Conservation (phyloP, 2,329 filamentous ascomycete species). For the Orbilia javanica region DNA sequence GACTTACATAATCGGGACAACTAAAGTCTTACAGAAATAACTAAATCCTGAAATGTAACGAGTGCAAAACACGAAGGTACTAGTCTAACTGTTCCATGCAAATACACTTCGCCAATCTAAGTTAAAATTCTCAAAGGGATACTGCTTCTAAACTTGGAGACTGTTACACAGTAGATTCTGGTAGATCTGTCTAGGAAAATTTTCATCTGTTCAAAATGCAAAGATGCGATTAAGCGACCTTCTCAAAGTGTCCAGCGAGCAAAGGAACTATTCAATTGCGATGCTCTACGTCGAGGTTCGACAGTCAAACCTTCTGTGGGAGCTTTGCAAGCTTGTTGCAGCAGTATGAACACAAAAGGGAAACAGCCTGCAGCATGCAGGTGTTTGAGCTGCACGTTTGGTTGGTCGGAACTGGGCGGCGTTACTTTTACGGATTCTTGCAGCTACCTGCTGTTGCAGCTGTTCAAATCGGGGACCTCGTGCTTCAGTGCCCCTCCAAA, state of each 20-base stretch:
- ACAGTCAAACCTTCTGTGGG: conserved; percentile 10
- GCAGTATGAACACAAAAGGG: conserved; percentile 24
- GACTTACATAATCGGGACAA: conserved; percentile 4
- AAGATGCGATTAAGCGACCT: conserved; percentile 21
- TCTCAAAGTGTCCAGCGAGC: conserved; percentile 12
- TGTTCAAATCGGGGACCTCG: conserved; percentile 13
- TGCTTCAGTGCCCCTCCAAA: conserved; percentile 8
- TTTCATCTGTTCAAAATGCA: neutral
- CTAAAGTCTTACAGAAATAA: neutral
- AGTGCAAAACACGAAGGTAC: neutral
- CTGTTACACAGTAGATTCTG: neutral
- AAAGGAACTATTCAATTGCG: conserved; percentile 16
- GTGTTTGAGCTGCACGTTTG: conserved; percentile 37
- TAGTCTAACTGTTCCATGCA: neutral
- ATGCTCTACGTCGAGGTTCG: conserved; percentile 26
- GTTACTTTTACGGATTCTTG: conserved; percentile 38
- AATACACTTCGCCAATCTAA: neutral
- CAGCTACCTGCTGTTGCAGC: conserved; percentile 16
- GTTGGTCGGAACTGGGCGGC: conserved; percentile 23
- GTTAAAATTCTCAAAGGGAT: neutral
- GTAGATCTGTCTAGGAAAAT: conserved; percentile 6
- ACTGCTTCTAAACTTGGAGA: neutral
- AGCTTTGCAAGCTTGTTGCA: conserved; percentile 36
- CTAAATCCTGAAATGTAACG: neutral
- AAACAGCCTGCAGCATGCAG: conserved; percentile 35